Evolutionary conservation across 2,329 filamentous ascomycete genomes (phyloP).

Genomic region (Exophiala spinifera): DNA sequence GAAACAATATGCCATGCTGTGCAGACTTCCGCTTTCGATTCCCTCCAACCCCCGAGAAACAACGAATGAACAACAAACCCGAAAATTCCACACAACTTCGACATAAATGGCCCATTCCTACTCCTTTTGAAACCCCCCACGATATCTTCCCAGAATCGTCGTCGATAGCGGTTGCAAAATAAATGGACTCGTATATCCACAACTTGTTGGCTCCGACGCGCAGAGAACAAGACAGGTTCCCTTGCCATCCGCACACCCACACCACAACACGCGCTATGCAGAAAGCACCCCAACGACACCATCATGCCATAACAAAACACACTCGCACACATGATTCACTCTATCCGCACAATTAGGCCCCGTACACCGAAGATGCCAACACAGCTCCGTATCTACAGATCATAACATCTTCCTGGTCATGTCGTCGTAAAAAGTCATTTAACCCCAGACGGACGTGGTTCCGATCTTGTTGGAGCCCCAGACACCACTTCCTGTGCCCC

Average conservation of each 20-base stretch:
- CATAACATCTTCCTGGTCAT: constrained; percentile 19
- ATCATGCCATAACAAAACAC: constrained; percentile 19
- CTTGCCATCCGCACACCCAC: no score
- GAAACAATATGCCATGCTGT: background rate
- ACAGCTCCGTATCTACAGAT: constrained; percentile 25
- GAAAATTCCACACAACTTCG: background rate
- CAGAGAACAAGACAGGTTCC: background rate
- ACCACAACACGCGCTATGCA: constrained; percentile 20
- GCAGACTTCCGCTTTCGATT: background rate
- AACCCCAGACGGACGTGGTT: constrained; percentile 94
- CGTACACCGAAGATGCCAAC: constrained; percentile 25
- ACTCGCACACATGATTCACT: constrained; percentile 1
- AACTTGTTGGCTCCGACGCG: constrained; percentile 9
- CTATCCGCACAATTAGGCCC: constrained; percentile 14
- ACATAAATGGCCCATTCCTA: background rate
- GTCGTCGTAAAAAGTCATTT: constrained; percentile 33
- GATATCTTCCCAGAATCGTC: constrained; percentile 9
- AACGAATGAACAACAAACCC: background rate
- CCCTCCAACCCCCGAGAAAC: background rate
- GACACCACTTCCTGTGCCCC: constrained; percentile 76
- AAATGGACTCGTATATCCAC: constrained; percentile 2
- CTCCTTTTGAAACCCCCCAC: constrained; percentile 13
- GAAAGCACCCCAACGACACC: constrained; percentile 19
- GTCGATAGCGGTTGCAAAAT: constrained; percentile 1
- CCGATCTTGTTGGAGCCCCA: constrained; percentile 82